phyloP scores from a whole-genome alignment of 768 basidiomycete genomes.

The Candolleomyces efflorescens region DNA sequence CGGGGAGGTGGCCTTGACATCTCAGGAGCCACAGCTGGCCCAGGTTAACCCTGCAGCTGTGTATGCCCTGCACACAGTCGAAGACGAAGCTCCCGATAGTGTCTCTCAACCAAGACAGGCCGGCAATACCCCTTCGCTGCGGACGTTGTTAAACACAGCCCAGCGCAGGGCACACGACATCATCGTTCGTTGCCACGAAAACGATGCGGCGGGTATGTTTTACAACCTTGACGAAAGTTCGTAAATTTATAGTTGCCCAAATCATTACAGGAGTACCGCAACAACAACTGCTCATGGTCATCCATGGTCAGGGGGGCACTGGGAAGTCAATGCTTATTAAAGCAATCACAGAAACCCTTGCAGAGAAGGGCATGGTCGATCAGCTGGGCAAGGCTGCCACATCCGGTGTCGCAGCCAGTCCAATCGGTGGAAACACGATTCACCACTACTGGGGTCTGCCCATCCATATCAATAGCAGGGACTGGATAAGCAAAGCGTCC shows the following conservation, averaged over 20 bases:
- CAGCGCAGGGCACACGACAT: slow-evolving; percentile 19
- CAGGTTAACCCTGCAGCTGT: neutral
- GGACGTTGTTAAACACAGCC: slow-evolving; percentile 1
- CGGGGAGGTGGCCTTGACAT: neutral
- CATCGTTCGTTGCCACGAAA: neutral
- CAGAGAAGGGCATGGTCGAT: neutral
- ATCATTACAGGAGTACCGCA: slow-evolving; percentile 6
- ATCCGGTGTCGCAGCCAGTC: slow-evolving; percentile 36
- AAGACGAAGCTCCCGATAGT: neutral
- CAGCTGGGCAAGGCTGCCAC: slow-evolving; percentile 31
- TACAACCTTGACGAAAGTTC: neutral
- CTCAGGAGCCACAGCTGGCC: neutral
- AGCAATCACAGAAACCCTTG: slow-evolving; percentile 31
- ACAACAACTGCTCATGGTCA: slow-evolving; percentile 28
- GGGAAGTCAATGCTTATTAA: slow-evolving; percentile 41
- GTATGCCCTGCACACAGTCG: neutral
- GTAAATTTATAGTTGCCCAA: neutral
- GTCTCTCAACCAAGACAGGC: neutral
- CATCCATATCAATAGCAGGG: neutral
- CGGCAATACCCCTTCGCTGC: neutral
- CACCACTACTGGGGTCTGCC: slow-evolving; percentile 19
- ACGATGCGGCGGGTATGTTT: slow-evolving; percentile 1
- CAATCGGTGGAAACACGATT: slow-evolving; percentile 32
- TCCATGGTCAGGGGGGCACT: slow-evolving; percentile 38
- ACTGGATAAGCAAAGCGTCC: neutral